Evolutionary conservation across 352 stramenopile species (phyloP), one percentile per base, ranked within the genome.

Genomic region (Phytophthora constricta): DNA sequence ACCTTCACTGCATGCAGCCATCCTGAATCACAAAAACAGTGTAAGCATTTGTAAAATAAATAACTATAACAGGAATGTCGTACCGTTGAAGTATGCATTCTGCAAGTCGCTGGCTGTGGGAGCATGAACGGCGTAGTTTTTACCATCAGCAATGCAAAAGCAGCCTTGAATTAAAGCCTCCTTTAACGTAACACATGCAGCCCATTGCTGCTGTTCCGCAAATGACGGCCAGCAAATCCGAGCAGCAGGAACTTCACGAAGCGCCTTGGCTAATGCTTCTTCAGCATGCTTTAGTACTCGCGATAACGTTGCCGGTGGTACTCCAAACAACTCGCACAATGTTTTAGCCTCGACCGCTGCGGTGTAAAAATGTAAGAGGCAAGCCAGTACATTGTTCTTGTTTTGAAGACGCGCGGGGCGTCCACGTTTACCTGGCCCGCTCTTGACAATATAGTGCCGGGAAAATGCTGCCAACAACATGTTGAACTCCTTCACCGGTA

Each of bases 11-110:
- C 19, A 9, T 45, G 19, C 11, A 61, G 27, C 54, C 27, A 61
- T 10, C 54, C 41, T 61, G n/a, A 13, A 13, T 37, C 31, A 11
- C 7, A 37, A 23, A 33, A 33, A 34, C 23, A 22, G 10, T 53
- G 31, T 37, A 37, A 37, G 31, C 31, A 37, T 11, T 37, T 11
- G 2, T 5, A 53, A 20, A 53, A 23, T 37, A 22, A 8, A 60
- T 37, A 37, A 37, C n/a, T n/a, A 25, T 19, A 14, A 28, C 23
- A 59, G n/a, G 20, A 5, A 4, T 1, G 19, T 43, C 20, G 16
- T 28, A 64, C 56, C 45, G 22, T 56, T 64, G 34, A 43, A 51
- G 8, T 45, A n/a, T 0, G 33, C 20, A 17, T 64, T 64, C 25
- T 57, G 45, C 14, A 42, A 11, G 39, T 64, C 56, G 19, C 20